phyloP scores from a whole-genome alignment of 352 stramenopile genomes.

The Phytophthora podocarpi region DNA sequence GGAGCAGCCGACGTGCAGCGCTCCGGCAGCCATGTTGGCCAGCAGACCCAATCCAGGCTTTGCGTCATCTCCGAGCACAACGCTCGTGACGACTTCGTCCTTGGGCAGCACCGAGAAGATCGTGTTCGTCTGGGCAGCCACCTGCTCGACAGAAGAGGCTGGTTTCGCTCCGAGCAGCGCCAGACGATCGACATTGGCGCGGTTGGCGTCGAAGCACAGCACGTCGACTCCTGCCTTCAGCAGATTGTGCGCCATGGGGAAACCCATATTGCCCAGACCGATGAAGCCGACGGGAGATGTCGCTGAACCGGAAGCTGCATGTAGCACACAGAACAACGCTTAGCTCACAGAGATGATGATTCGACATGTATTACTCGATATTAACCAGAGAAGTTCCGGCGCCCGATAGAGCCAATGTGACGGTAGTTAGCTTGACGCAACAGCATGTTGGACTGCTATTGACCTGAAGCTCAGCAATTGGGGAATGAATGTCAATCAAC shows the following conservation, averaged over 20 bases:
- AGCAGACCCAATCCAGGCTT: conserved; percentile 39
- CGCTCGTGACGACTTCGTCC: conserved; percentile 55
- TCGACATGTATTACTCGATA: neutral
- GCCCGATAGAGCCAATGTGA: neutral
- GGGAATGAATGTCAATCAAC: neutral
- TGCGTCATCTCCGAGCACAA: conserved; percentile 40
- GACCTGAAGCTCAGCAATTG: neutral
- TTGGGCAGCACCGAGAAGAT: conserved; percentile 75
- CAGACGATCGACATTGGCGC: conserved; percentile 33
- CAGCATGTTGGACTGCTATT: neutral
- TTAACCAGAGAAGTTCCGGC: conserved; percentile 20
- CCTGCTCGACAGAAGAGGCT: conserved; percentile 42
- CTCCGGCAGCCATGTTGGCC: conserved; percentile 31
- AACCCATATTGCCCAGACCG: conserved; percentile 93
- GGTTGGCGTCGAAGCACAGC: conserved; percentile 69
- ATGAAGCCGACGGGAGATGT: conserved; percentile 78
- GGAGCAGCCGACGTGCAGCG: conserved; percentile 73
- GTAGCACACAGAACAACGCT: neutral
- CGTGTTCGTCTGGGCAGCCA: conserved; percentile 41
- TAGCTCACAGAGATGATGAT: neutral
- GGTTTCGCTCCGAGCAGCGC: conserved; percentile 39
- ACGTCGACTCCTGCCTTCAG: conserved; percentile 65
- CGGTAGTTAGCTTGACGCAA: neutral
- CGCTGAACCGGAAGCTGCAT: conserved; percentile 2
- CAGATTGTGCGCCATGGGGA: conserved; percentile 91